Conservation (phyloP, 768 basidiomycete genomes). For the Leccinum arenicola region DNA sequence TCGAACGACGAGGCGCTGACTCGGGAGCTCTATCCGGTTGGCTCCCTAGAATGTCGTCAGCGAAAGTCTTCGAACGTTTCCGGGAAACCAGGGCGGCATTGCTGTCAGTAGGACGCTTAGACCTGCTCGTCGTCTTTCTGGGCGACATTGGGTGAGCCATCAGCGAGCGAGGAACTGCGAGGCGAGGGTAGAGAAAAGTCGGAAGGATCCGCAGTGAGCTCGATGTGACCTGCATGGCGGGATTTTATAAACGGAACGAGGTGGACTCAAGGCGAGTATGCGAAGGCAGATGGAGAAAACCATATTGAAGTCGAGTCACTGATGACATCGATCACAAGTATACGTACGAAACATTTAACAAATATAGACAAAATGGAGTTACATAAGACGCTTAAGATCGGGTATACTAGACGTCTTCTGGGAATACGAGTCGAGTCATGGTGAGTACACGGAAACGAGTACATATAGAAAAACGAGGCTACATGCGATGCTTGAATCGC, state of each 20-base stretch:
- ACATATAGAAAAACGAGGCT: background rate
- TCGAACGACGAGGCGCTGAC: background rate
- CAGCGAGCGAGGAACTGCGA: background rate
- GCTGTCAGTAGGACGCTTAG: background rate
- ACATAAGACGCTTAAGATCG: too few species aligned
- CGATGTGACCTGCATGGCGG: background rate
- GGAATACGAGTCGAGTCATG: too few species aligned
- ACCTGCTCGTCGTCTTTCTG: background rate
- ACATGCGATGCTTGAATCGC: background rate
- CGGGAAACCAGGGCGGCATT: background rate
- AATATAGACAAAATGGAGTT: too few species aligned
- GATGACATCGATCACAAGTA: too few species aligned
- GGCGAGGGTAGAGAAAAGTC: background rate
- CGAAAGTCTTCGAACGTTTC: background rate
- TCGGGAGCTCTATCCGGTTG: background rate
- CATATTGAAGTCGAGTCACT: background rate
- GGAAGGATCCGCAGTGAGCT: background rate
- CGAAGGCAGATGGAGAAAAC: background rate
- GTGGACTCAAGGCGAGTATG: background rate
- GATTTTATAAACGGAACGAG: background rate
- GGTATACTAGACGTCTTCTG: too few species aligned
- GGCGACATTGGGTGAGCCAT: background rate
- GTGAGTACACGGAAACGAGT: background rate
- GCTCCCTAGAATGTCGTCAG: background rate
- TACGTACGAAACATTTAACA: too few species aligned